Base-by-base conservation (phyloP, 2,329 filamentous ascomycete genomes). In the Aspergillus quadricinctus region DNA sequence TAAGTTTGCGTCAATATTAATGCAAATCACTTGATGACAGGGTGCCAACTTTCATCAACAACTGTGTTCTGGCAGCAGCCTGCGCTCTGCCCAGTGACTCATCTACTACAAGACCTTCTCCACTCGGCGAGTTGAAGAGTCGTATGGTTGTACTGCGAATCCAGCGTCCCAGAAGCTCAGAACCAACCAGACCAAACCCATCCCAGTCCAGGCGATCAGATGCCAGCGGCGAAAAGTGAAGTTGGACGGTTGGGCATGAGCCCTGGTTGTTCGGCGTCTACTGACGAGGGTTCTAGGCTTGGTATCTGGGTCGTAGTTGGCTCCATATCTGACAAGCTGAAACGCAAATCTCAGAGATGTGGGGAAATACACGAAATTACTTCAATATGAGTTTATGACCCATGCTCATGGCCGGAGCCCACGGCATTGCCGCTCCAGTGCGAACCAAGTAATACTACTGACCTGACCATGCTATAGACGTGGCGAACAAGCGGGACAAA, bases 311-410 rank as follows among this genome's bases (percentile, higher is more conserved):
- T 41, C 50, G 28, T 8, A 43, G 51, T 45, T 40, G 23, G 54
- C 52, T 57, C 54, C 57, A 61, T 56, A 54, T 50, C 29, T 21
- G 45, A 57, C 49, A 53, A 55, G 45, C 28, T 56, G 55, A 61
- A 60, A 61, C 58, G 53, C n/a, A 43, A 59, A 52, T 49, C 45
- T 45, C 23, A 17, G 48, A 51, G 55, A 28, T 57, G 54, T 62
- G 56, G 54, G 58, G 59, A 54, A 56, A 23, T 28, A 31, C 19
- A 48, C 25, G 55, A 53, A 52, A 52, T 55, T 49, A 58, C 51
- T 52, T 27, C 25, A 43, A 23, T 23, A 23, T 31, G 35, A 37
- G 29, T 27, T 37, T 37, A 7, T 1, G 31, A 17, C 31, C 31
- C 31, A 37, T 14, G 6, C 31, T 37, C 31, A 37, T 23, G 43